Evolutionary conservation across 2,329 filamentous ascomycete species (phyloP), one percentile per base, ranked within the genome.

Genomic region (Penicillium paneum): DNA sequence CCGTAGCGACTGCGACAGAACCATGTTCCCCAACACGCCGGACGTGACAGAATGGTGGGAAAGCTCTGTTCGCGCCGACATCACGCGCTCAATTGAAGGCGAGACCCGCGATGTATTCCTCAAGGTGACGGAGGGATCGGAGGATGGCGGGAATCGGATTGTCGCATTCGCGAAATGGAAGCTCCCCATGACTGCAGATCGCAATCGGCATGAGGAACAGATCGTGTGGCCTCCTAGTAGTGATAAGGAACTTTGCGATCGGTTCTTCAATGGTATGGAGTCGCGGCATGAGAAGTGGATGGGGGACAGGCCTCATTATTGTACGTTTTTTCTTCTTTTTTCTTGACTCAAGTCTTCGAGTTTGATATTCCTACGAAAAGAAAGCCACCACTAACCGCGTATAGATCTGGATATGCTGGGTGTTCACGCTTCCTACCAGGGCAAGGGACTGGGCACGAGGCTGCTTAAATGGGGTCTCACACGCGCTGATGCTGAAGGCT

Each of bases 381-480:
- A 31, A 19, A 15, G 17, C 15, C 36, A 17, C 7, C n/a, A 29
- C 47, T 60, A 32, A 62, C 44, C 24, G n/a, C 7, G 2, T 7
- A 3, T 32, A 68, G 67, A 64, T 56, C 55, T 69, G 13, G 61
- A 67, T 29, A 51, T 67, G 12, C 36, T 69, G 8, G 64, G 49
- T 11, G 67, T 67, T 4, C 57, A 66, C n/a, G 60, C 64, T 2
- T 55, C 52, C 3, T 58, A 63, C 8, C 58, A 65, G 11, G 62
- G 66, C 4, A 58, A 44, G 0, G 66, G 67, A 1, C 35, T 69
- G 2, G 67, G 57, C 4, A 60, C 64, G 4, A 59, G 54, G 39
- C 62, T 78, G 8, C 60, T 76, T 7, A 63, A 64, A 47, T 74
- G 69, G 68, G 71, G 71, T 2, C 43, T 76, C 1, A 64, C 68